Base-by-base conservation (phyloP, 129 eudicot genomes). In the Flaveria sonorensis region DNA sequence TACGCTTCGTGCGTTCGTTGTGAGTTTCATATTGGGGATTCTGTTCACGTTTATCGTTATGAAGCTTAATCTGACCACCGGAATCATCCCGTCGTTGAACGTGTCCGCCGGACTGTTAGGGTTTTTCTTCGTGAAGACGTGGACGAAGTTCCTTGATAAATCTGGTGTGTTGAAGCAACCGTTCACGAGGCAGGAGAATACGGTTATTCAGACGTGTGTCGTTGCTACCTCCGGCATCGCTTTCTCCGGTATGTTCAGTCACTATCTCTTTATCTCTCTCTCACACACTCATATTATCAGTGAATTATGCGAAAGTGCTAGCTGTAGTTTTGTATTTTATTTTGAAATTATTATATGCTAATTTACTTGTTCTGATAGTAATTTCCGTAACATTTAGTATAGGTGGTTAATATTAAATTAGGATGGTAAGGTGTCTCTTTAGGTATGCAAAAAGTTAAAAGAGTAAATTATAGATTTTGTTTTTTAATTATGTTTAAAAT, bases 91-190 rank as follows among this genome's bases (percentile, higher is more conserved):
- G 0, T 86, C 92, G 2, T 67, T 86, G 19, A 90, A 88, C 24
- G 90, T 88, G 11, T 71, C 90, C 6, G 96, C 96, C n/a, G 92
- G 90, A 3, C 59, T 87, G 28, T 68, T 90, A 79, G 96, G 90
- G 7, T 90, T 83, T 70, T 83, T 85, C 76, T 83, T 87, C 42
- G 85, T 85, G 61, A 83, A 87, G 70, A 78, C 88, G 0, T 85
- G 88, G 88, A 85, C 85, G 0, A 74, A 61, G 13, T 68, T 81
- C 4, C 48, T 81, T 0, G 81, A 63, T n/a, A 85, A 78, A 36
- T 81, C 78, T n/a, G 86, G 86, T 14, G 1, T 81, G 71, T 69
- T 78, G 61, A 77, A 69, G 32, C 88, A 85, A 62, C 88, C 85
- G 6, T 81, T 81, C 30, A 85, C 85, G 4, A 67, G 88, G 18